Conservation (phyloP, 2,329 filamentous ascomycete species). For the Clarireedia sp. region DNA sequence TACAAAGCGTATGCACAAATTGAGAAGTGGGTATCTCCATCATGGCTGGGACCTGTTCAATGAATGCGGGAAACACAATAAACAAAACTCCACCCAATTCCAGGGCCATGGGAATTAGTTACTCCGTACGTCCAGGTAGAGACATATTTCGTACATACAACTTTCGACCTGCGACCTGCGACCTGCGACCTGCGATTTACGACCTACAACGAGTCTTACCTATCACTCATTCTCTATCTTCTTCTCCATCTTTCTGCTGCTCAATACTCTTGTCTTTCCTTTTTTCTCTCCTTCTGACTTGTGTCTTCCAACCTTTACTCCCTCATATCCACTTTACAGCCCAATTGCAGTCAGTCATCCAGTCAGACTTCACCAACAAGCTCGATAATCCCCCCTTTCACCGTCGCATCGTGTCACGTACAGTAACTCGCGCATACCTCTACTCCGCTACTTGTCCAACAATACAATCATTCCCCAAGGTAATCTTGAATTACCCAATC, state of each 20-base stretch:
- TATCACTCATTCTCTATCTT: neutral
- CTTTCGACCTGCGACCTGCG: no score
- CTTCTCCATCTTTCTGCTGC: neutral
- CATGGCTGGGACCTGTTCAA: no score
- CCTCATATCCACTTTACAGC: slow-evolving; percentile 3
- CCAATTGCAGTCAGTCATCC: neutral
- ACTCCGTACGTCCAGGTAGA: no score
- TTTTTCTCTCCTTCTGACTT: slow-evolving; percentile 4
- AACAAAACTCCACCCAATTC: neutral
- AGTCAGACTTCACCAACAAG: slow-evolving; percentile 4
- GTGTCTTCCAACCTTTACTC: neutral
- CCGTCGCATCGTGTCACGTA: slow-evolving; percentile 12
- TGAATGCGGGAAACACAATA: neutral
- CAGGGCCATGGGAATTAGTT: neutral
- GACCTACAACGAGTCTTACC: no score
- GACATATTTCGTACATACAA: neutral
- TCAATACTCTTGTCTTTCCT: neutral
- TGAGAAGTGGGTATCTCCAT: no score
- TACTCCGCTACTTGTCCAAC: slow-evolving; percentile 17
- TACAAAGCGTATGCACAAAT: neutral
- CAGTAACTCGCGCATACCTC: slow-evolving; percentile 2
- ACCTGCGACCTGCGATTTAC: no score
- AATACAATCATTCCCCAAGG: slow-evolving; percentile 3
- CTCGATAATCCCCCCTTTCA: slow-evolving; percentile 7
- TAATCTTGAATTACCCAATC: slow-evolving; percentile 5